These are phyloP conservation scores for Arthrobotrys sphaeroides DNA, from an alignment of 2,329 filamentous ascomycete species.

Conservation along the genomic window DNA sequence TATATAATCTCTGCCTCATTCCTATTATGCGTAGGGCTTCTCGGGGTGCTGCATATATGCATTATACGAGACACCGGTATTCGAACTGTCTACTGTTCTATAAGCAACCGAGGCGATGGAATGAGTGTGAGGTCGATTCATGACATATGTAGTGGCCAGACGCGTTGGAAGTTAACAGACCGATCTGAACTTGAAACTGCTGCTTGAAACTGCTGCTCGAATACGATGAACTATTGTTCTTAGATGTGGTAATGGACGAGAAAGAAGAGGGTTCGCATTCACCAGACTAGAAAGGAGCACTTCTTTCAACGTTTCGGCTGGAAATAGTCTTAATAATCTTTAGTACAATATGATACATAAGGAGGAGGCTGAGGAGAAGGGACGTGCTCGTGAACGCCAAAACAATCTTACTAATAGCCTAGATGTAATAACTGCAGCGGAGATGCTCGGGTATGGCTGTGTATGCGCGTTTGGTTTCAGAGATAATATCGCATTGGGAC, in stretches of 20 bases:
- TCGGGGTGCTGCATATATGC: too few species aligned
- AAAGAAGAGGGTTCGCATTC: too few species aligned
- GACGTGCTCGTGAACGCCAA: slow-evolving; percentile 53
- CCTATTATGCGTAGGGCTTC: too few species aligned
- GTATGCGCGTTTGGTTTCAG: too few species aligned
- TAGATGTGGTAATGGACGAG: slow-evolving; percentile 77
- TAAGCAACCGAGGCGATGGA: too few species aligned
- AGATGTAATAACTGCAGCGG: too few species aligned
- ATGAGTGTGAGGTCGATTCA: slow-evolving; percentile 84
- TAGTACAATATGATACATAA: slow-evolving; percentile 91
- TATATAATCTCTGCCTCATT: too few species aligned
- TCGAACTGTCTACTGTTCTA: too few species aligned
- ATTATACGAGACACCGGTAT: too few species aligned
- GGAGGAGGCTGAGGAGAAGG: slow-evolving; percentile 63
- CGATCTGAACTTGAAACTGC: too few species aligned
- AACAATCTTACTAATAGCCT: not conserved
- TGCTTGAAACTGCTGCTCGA: slow-evolving; percentile 88
- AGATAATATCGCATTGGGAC: too few species aligned
- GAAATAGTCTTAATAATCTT: slow-evolving; percentile 82
- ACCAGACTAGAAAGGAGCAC: not conserved
- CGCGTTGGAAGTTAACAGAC: slow-evolving; percentile 79
- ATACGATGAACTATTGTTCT: slow-evolving; percentile 77
- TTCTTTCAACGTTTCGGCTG: slow-evolving; percentile 93
- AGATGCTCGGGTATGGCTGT: too few species aligned
- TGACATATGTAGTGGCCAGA: slow-evolving; percentile 76